Conservation (phyloP, 1,139 yeast species). For the Sugiyamaella grinbergsii region DNA sequence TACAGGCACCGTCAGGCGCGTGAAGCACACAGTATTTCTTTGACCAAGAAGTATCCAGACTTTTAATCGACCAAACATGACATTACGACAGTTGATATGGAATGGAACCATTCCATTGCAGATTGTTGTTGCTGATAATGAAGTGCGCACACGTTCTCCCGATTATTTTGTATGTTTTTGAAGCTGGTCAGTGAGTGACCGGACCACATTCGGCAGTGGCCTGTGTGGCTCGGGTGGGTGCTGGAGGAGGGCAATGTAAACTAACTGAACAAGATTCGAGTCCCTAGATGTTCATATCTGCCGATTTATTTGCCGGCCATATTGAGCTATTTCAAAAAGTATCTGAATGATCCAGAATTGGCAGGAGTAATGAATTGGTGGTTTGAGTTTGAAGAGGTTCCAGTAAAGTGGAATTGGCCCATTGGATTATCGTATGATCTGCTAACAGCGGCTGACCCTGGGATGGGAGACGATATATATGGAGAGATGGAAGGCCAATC, state of each 20-base stretch:
- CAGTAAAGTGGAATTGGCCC: conserved; percentile 79
- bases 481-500: conserved; percentile 12
- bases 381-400: conserved; percentile 66
- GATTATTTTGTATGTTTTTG: conserved; percentile 30
- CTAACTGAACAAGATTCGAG: conserved; percentile 33
- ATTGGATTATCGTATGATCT: conserved; percentile 69
- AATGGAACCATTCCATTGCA: conserved; percentile 55
- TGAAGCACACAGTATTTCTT: too few relatives aligned
- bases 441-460: conserved; percentile 46
- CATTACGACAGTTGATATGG: conserved; percentile 52
- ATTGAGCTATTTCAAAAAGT: conserved; percentile 49
- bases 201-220: too few relatives aligned
- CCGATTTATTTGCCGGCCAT: conserved; percentile 52
- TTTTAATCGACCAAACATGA: conserved; percentile 18
- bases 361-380: conserved; percentile 53
- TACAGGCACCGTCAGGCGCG: background rate
- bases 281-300: conserved; percentile 58
- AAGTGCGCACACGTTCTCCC: conserved; percentile 33
- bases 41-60: too few relatives aligned
- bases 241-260: too few relatives aligned
- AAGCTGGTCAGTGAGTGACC: too few relatives aligned
- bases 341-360: conserved; percentile 41
- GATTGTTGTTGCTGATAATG: conserved; percentile 41
- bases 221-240: too few relatives aligned
- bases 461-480: background rate